Evolutionary conservation across 148 eudicot genomes (phyloP).

Genomic region (Fagopyrum tataricum): DNA sequence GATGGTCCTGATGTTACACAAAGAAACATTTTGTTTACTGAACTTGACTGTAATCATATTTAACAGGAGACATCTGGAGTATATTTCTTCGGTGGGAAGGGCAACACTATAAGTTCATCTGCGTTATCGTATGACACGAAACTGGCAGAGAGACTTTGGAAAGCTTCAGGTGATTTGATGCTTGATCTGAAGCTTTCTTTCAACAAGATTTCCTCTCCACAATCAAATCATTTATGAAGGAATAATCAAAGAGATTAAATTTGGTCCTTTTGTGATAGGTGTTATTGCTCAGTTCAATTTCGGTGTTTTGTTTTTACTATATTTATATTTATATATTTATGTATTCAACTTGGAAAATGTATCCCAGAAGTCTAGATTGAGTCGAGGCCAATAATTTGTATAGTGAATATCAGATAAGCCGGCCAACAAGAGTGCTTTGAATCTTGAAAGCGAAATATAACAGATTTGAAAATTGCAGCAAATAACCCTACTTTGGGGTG

Average conservation of each 20-base stretch:
- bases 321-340: no score
- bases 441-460: neutral
- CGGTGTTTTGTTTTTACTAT: no score
- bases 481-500: no score
- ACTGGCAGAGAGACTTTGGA: slow-evolving; percentile 60
- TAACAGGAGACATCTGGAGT: slow-evolving; percentile 39
- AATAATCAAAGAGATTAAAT: neutral
- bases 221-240: neutral
- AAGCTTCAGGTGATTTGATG: slow-evolving; percentile 42
- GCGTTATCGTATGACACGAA: slow-evolving; percentile 41
- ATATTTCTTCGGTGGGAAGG: slow-evolving; percentile 79
- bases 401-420: no score
- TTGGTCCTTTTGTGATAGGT: neutral
- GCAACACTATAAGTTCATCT: slow-evolving; percentile 54
- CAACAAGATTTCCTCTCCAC: neutral
- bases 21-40: no score
- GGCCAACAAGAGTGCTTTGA: neutral
- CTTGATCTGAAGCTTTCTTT: slow-evolving; percentile 31
- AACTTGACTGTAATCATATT: no score
- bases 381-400: no score
- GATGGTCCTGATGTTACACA: no score
- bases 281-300: no score
- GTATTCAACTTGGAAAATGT: neutral
- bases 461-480: no score
- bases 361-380: no score